phyloP scores from a whole-genome alignment of 2,329 filamentous ascomycete species.

The Pezicula carpinea region DNA sequence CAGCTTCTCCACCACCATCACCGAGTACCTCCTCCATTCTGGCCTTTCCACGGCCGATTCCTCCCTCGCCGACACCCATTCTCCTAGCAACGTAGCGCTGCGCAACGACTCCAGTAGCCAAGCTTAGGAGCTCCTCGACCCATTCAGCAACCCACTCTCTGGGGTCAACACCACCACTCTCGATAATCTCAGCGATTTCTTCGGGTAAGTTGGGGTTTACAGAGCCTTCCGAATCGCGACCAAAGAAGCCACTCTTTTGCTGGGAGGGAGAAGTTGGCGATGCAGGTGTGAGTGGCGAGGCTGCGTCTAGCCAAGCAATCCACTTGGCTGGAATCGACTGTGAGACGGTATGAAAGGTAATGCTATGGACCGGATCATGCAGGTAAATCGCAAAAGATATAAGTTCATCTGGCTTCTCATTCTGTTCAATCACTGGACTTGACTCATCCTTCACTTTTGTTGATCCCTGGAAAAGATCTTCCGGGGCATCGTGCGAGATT shows the following conservation, averaged over 20 bases:
- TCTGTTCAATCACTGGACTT: constrained; percentile 45
- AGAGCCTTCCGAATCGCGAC: constrained; percentile 43
- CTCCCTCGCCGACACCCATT: constrained; percentile 91
- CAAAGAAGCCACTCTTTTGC: constrained; percentile 24
- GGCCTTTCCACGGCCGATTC: constrained; percentile 57
- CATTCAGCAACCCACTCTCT: constrained; percentile 97
- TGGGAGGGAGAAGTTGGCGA: constrained; percentile 23
- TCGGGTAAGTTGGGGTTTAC: constrained; percentile 58
- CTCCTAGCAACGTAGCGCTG: constrained; percentile 91
- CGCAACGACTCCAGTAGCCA: constrained; percentile 80
- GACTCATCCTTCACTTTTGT: constrained; percentile 49
- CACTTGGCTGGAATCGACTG: constrained; percentile 81
- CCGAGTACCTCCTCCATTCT: constrained; percentile 50
- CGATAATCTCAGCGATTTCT: constrained; percentile 82
- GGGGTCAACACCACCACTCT: constrained; percentile 73
- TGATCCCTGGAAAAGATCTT: constrained; percentile 62
- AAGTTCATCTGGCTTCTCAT: constrained; percentile 51
- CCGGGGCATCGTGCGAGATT: constrained; percentile 60
- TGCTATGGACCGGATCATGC: constrained; percentile 84
- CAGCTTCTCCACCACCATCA: constrained; percentile 55
- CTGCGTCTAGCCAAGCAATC: constrained; percentile 86
- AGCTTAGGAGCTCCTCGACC: constrained; percentile 80
- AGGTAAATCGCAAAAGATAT: constrained; percentile 75
- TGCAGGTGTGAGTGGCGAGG: constrained; percentile 51
- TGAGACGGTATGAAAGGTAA: constrained; percentile 78